These are phyloP conservation scores for Suillus paluster DNA, from an alignment of 768 basidiomycete genomes.

Conservation along the genomic window DNA sequence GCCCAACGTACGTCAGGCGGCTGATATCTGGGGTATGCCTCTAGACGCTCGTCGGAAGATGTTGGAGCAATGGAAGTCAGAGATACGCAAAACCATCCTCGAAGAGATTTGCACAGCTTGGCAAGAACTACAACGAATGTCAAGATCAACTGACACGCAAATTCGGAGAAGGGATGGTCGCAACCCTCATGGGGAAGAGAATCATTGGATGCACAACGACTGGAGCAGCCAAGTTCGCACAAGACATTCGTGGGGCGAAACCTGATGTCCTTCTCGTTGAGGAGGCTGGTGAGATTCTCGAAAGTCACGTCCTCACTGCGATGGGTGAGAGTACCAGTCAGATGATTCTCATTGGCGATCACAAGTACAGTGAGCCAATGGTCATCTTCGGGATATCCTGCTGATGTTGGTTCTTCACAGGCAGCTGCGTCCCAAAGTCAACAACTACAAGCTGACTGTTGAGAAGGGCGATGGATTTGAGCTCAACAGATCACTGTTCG, in stretches of 20 bases:
- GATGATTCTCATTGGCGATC: slow-evolving; percentile 71
- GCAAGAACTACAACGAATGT: slow-evolving; percentile 45
- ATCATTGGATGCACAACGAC: slow-evolving; percentile 75
- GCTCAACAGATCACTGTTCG: slow-evolving; percentile 69
- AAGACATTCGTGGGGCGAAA: slow-evolving; percentile 48
- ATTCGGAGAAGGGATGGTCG: slow-evolving; percentile 37
- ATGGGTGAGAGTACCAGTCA: slow-evolving; percentile 50
- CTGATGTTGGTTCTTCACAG: slow-evolving; percentile 34
- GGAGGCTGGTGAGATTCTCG: slow-evolving; percentile 74
- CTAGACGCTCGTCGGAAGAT: slow-evolving; percentile 27
- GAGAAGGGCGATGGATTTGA: slow-evolving; percentile 72
- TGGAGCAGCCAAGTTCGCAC: slow-evolving; percentile 62
- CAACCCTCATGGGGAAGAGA: slow-evolving; percentile 47
- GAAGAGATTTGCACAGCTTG: slow-evolving; percentile 35
- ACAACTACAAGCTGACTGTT: slow-evolving; percentile 63
- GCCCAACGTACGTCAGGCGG: slow-evolving; percentile 24
- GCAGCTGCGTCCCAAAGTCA: slow-evolving; percentile 75
- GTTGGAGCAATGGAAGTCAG: slow-evolving; percentile 39
- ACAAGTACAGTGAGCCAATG: slow-evolving; percentile 55
- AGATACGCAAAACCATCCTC: slow-evolving; percentile 39
- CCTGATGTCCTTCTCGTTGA: slow-evolving; percentile 66
- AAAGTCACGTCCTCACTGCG: slow-evolving; percentile 67
- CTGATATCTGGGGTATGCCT: slow-evolving; percentile 44
- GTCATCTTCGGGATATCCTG: background rate
- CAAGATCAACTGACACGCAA: slow-evolving; percentile 41